Evolutionary conservation across 495 filamentous ascomycete species (phyloP).

Genomic region (Lophium mytilinum): DNA sequence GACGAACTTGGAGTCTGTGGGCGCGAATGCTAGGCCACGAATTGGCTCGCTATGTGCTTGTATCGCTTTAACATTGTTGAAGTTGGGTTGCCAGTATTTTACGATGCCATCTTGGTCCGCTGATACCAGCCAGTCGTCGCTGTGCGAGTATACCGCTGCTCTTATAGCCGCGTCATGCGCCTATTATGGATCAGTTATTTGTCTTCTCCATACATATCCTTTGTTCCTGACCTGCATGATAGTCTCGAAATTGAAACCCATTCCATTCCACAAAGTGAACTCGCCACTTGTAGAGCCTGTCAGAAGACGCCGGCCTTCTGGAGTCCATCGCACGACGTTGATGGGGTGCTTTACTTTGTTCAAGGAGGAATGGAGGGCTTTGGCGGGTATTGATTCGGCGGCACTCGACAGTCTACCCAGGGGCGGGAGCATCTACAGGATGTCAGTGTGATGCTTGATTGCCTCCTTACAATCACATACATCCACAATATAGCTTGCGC

Average conservation of each 20-base stretch:
- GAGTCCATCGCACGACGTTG: slow-evolving; percentile 96
- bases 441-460: background rate
- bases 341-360: slow-evolving; percentile 98
- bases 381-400: slow-evolving; percentile 76
- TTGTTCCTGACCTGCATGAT: slow-evolving; percentile 68
- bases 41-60: slow-evolving; percentile 86
- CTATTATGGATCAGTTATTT: slow-evolving; percentile 30
- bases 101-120: slow-evolving; percentile 90
- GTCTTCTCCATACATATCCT: background rate
- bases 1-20: slow-evolving; percentile 89
- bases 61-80: slow-evolving; percentile 95
- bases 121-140: slow-evolving; percentile 91
- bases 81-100: slow-evolving; percentile 99
- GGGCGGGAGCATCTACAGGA: slow-evolving; percentile 73
- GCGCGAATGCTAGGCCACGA: slow-evolving; percentile 84
- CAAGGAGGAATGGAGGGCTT: slow-evolving; percentile 87
- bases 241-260: slow-evolving; percentile 97
- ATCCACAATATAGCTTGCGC: slow-evolving; percentile 79
- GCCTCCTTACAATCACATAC: slow-evolving; percentile 40
- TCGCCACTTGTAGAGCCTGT: slow-evolving; percentile 94
- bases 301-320: slow-evolving; percentile 82
- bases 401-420: slow-evolving; percentile 60
- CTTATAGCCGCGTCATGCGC: slow-evolving; percentile 92
- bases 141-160: slow-evolving; percentile 81
- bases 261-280: slow-evolving; percentile 98